Percentiles rank a stretch among this genome's conserved stretches.
Conservation (phyloP, 2,329 filamentous ascomycete genomes). For the Furcasterigmium sp. region DNA sequence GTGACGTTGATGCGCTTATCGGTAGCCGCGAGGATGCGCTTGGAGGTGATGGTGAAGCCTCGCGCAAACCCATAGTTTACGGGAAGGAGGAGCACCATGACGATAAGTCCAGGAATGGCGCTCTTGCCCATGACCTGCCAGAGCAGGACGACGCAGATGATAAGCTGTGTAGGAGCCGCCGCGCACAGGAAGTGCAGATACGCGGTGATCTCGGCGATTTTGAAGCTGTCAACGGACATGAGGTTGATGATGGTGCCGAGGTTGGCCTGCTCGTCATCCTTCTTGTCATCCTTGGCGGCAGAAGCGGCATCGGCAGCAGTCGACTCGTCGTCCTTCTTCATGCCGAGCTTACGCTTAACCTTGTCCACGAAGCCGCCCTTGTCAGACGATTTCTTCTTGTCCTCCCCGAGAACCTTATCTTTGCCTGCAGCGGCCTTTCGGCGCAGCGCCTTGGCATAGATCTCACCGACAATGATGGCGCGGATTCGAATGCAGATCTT, state of each 20-base stretch:
- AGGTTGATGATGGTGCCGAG: conserved; percentile 98
- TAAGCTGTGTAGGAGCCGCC: conserved; percentile 80
- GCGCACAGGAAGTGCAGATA: conserved; percentile 97
- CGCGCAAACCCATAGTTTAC: conserved; percentile 86
- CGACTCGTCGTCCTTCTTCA: conserved; percentile 52
- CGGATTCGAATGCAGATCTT: conserved; percentile 91
- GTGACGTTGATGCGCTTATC: conserved; percentile 95
- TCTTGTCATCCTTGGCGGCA: conserved; percentile 28
- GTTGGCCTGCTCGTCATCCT: conserved; percentile 72
- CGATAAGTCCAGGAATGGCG: conserved; percentile 84
- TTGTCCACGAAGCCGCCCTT: conserved; percentile 36
- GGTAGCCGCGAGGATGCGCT: conserved; percentile 85
- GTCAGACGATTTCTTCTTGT: conserved; percentile 26
- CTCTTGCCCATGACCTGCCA: conserved; percentile 90
- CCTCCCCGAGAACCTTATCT: conserved; percentile 66
- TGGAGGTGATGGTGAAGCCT: conserved; percentile 81
- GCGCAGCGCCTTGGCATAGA: conserved; percentile 91
- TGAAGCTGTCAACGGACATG: conserved; percentile 99
- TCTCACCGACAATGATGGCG: conserved; percentile 93
- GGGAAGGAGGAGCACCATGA: conserved; percentile 85
- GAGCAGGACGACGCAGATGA: conserved; percentile 73
- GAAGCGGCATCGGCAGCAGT: conserved; percentile 27
- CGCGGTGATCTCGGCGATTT: conserved; percentile 89
- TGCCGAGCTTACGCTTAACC: conserved; percentile 52
- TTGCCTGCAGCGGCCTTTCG: conserved; percentile 77